Base-by-base conservation (phyloP, 768 basidiomycete genomes). In the Boletus sp. region DNA sequence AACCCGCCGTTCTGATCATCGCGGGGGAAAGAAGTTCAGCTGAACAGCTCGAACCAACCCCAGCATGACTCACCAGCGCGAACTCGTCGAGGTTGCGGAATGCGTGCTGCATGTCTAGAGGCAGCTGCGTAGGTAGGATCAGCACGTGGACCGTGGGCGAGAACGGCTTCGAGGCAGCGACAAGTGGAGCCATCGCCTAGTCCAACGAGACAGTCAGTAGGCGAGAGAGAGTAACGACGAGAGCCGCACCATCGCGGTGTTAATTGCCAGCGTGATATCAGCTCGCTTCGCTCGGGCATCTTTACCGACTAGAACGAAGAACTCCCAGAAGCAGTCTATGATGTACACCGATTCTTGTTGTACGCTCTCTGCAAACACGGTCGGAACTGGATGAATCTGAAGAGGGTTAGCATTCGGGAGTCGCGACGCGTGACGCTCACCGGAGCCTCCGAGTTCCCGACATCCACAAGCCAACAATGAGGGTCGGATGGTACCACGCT, bases 271-370 rank as follows among this genome's bases (percentile, higher is more conserved):
- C 42, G 74, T 76, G 50, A 93, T 90, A 45, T 83, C 79, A 45
- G 68, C 66, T 50, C 84, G 78, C 33, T 79, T 74, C 30, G 78
- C 78, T 48, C 88, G 79, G n/a, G 87, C 88, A 21, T 80, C 75
- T 45, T 71, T 74, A 13, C 87, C 87, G 14, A 93, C 83, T 29
- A 93, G 53, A 17, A 93, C 79, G 61, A 89, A 93, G 42, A 87
- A 73, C 70, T 93, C 91, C 83, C 89, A 90, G 19, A 83, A 72
- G 63, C 87, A 91, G 64, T 93, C 85, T 35, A 90, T 65, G 45
- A 92, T 71, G 60, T 83, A 85, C 7, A 91, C 80, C 15, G 76
- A 79, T 17, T 68, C 67, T 47, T 77, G 70, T 14, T 77, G 65
- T 3, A 65, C 56, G 1, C 59, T 58, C 43, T 77, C 76, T 23